Evolutionary conservation across 306 rosid genomes (phyloP), one percentile per base, ranked within the genome.

Genomic region (Calophaca sinica): DNA sequence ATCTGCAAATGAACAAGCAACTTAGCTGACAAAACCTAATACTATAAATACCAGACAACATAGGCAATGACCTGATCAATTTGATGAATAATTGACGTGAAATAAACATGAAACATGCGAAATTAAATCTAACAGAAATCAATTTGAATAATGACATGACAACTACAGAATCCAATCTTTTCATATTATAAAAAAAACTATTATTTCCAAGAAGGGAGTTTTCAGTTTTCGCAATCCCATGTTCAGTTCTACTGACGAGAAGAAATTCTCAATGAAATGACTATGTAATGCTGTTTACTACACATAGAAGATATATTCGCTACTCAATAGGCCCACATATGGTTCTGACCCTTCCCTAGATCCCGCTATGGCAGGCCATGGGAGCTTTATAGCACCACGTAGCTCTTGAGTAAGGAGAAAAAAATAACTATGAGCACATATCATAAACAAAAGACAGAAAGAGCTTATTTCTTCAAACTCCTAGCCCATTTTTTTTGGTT

Each of bases 1-100:
- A 89, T 94, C 98, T 94, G 96, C 85, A 81, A 70, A 73, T 55
- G 66, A 67, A 79, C 26, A 69, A 63, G 73, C 62, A 74, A 62
- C 32, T 31, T 71, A 15, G 59, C 26, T 35, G 62, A 49, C 54
- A 70, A 74, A 75, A 68, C 61, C 58, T 55, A 48, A 51, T 42
- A 46, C 10, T 54, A 7, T 74, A 65, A 9, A 45, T 61, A 52
- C 13, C 2, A 48, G 51, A 52, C 35, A 49, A 50, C 28, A 12
- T 55, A 9, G 12, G 48, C 41, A 65, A 12, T 59, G 20, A 65
- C 55, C 45, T 35, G 35, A 11, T 50, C 44, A 5, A 65, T 39
- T 48, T 4, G 31, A 79, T 63, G 62, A 62, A 62, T 52, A 46
- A 12, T 10, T 38, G 50, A 26, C 69, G 33, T 52, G 48, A 48